These are phyloP conservation scores for Cupressus sempervirens DNA, from an alignment of 75 land plant genomes.

Conservation along the genomic window DNA sequence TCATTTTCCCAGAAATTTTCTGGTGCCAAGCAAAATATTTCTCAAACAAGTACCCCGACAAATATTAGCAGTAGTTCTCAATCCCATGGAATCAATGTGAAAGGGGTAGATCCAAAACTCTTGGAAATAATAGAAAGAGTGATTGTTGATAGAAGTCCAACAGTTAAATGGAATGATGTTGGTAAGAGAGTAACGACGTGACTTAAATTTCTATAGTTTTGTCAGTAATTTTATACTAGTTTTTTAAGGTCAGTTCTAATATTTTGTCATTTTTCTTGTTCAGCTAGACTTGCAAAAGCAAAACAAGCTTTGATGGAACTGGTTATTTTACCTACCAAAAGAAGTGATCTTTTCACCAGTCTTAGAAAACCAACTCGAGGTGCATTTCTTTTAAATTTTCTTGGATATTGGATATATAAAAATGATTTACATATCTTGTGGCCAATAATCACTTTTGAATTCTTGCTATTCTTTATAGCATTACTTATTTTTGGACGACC, in stretches of 20 bases:
- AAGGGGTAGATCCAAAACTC: conserved; percentile 68
- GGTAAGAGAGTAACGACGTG: conserved; percentile 35
- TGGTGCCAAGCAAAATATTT: background rate
- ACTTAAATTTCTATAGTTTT: background rate
- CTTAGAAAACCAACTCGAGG: conserved; percentile 95
- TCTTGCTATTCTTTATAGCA: conserved; percentile 37
- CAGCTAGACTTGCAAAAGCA: conserved; percentile 94
- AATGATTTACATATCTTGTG: background rate
- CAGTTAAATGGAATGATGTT: conserved; percentile 95
- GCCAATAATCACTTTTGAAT: background rate
- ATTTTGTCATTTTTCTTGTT: conserved; percentile 2
- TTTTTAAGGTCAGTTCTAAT: conserved; percentile 6
- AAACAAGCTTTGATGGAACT: conserved; percentile 94
- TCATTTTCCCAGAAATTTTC: background rate
- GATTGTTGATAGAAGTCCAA: conserved; percentile 85
- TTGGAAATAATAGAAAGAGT: conserved; percentile 77
- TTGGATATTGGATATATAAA: background rate
- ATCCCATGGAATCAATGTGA: conserved; percentile 22
- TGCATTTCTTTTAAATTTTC: conserved; percentile 8
- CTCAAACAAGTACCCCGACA: conserved; percentile 16
- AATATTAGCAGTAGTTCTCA: conserved; percentile 19
- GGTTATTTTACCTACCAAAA: conserved; percentile 89
- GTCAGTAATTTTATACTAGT: background rate
- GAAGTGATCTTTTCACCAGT: conserved; percentile 92
- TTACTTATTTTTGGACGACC: conserved; percentile 98